Evolutionary conservation across 768 basidiomycete genomes (phyloP), one percentile per base, ranked within the genome.

Genomic region (Xerocomellus intermedius): DNA sequence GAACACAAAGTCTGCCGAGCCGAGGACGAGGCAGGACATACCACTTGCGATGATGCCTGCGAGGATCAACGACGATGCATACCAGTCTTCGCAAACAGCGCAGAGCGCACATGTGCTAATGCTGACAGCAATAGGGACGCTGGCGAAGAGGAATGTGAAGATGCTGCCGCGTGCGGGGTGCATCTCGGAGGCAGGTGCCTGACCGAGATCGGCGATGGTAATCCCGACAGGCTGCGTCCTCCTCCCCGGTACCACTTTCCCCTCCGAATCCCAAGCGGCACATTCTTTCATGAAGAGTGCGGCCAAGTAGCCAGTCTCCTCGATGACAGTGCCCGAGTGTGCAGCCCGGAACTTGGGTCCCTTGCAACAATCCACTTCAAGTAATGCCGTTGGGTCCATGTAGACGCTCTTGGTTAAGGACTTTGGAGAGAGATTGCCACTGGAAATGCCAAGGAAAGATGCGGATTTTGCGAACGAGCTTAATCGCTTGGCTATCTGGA

Each of bases 331-430:
- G 68, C 69, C 87, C 78, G 44, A 92, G 72, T 26, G 84, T 58
- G 91, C 85, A 0, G 87, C 83, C 54, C 89, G 84, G 69, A 81
- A 92, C 64, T 89, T 91, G 46, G 88, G 88, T 3, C 71, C 72
- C 7, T 47, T 52, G 42, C 33, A 51, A 2, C 55, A 24, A 36
- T 51, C 57, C 24, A 56, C 14, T 17, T 55, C 61, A 4, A 71
- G 57, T 2, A 65, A 26, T 3, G 43, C 14, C 13, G 21, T 32
- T 1, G 49, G 30, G 26, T 68, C 59, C 5, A 46, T 47, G 13
- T 61, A 36, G 32, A 55, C 37, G 21, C 51, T 61, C 17, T 59
- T 56, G 43, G 55, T 62, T 8, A 60, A 22, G 7, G 45, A 54
- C 35, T 54, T 45, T 48, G 55, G 1, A 8, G 21, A 36, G 22